Conservation (phyloP, 2,329 filamentous ascomycete species). For the Thielaviopsis cerberus region DNA sequence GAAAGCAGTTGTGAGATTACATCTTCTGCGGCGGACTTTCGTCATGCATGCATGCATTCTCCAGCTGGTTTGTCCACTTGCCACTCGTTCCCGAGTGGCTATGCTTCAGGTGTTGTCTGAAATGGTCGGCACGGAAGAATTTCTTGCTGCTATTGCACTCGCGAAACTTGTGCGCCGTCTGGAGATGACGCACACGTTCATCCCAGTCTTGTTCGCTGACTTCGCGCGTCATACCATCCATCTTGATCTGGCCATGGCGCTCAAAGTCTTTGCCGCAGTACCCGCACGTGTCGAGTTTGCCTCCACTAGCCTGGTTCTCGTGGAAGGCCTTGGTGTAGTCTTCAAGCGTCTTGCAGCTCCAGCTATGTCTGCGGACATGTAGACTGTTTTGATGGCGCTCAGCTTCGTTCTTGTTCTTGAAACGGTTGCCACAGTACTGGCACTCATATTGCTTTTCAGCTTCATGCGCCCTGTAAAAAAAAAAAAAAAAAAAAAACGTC, state of each 20-base stretch:
- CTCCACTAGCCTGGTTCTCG: constrained; percentile 48
- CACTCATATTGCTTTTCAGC: constrained; percentile 95
- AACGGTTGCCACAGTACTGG: constrained; percentile 78
- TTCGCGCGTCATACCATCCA: constrained; percentile 22
- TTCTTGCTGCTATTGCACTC: constrained; percentile 98
- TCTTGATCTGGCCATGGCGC: constrained; percentile 20
- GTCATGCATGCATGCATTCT: constrained; percentile 89
- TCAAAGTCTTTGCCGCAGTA: constrained; percentile 88
- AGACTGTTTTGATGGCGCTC: constrained; percentile 92
- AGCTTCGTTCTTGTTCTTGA: constrained; percentile 98
- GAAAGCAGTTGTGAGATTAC: background rate
- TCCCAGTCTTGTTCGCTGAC: constrained; percentile 79
- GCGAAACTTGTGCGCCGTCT: constrained; percentile 83
- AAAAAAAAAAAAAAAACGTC: constrained; percentile 15
- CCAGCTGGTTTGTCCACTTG: constrained; percentile 97
- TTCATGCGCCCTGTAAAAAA: constrained; percentile 78
- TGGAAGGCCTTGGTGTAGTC: constrained; percentile 72
- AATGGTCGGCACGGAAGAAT: constrained; percentile 93
- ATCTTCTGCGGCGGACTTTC: constrained; percentile 41
- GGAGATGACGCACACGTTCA: constrained; percentile 65
- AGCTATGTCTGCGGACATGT: constrained; percentile 79
- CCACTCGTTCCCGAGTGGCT: constrained; percentile 90
- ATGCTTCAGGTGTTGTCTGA: constrained; percentile 94
- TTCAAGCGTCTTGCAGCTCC: constrained; percentile 81
- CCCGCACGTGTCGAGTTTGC: constrained; percentile 64